Evolutionary conservation across 2,329 filamentous ascomycete species (phyloP).

Genomic region (Chaetothyriales sp.): DNA sequence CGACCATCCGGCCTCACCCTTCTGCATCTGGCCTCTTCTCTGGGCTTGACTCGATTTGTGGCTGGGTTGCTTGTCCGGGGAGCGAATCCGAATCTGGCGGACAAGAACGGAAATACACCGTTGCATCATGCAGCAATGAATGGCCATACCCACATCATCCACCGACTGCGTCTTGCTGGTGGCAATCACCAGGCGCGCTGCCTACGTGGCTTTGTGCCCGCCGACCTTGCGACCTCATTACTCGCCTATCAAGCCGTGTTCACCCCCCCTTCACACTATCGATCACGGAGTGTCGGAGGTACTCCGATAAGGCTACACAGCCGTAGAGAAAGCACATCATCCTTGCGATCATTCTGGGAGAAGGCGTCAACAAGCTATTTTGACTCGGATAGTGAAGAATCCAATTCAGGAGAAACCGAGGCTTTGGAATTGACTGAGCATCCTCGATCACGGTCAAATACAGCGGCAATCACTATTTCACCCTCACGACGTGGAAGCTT

Average conservation of each 20-base stretch:
- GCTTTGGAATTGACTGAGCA: not conserved
- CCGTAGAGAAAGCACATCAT: conserved; percentile 47
- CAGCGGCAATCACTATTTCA: conserved; percentile 1
- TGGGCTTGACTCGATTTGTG: conserved; percentile 61
- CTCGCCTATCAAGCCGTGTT: conserved; percentile 50
- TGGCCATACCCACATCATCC: conserved; percentile 59
- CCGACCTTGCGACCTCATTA: conserved; percentile 54
- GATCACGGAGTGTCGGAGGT: conserved; percentile 49
- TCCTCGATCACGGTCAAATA: conserved; percentile 1
- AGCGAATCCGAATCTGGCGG: conserved; percentile 58
- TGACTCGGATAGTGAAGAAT: conserved; percentile 30
- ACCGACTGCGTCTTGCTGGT: conserved; percentile 56
- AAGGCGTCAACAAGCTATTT: conserved; percentile 27
- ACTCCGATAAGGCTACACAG: conserved; percentile 43
- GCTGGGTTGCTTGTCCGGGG: conserved; percentile 62
- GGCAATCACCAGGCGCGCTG: conserved; percentile 58
- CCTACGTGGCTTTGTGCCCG: conserved; percentile 52
- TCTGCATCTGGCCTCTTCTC: conserved; percentile 61
- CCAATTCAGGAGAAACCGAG: conserved; percentile 14
- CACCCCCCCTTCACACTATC: conserved; percentile 44
- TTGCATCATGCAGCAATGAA: conserved; percentile 69
- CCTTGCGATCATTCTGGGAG: conserved; percentile 53
- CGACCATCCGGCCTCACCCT: conserved; percentile 59
- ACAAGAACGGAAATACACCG: conserved; percentile 67
- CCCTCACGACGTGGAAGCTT: conserved; percentile 12